Evolutionary conservation across 495 filamentous ascomycete species (phyloP), one percentile per base, ranked within the genome.

Genomic region (Podospora australis): DNA sequence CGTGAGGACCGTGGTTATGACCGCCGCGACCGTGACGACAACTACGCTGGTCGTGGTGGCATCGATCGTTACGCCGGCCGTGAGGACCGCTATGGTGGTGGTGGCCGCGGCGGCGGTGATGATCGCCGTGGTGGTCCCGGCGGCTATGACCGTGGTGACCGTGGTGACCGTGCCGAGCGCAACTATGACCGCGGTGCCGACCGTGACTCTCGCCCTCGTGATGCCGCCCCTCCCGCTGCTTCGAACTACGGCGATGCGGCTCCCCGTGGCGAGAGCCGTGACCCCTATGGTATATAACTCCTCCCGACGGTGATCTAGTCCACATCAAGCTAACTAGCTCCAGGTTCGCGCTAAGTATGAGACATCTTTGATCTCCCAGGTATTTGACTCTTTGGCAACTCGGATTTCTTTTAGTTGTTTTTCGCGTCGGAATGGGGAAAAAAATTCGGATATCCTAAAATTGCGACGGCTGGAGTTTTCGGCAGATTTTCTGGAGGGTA

Each of bases 1-100:
- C 77, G 79, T 62, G 63, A 74, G 56, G 78, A 76, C 54, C 79
- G 81, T 57, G 82, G 85, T 58, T 66, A 75, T 55, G 78, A 77
- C 30, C 80, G 81, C 53, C 76, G 79, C 39, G 70, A 71, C 16
- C 71, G 72, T 45, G 72, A 65, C 62, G 81, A 79, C 44, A 75
- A 79, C 25, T 73, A 76, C 43, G 74, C 65, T 46, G 66, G 69
- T 45, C 61, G 67, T 47, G 68, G 72, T 43, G 59, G 73, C 55
- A 67, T 68, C 54, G 71, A 72, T 57, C 74, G 70, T 43, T 70
- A 70, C 43, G 63, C 59, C 51, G 60, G 53, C 38, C 69, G 69
- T 48, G 71, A 71, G n/a, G 70, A 73, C 36, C 64, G 71, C 20
- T 65, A 58, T 20, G 54, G 65, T 35, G 67, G 66, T 42, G 62